Percentiles rank a stretch among this genome's conserved stretches.
phyloP scores from a whole-genome alignment of 176 grass and related monocot species.

The Dendrocalamus sinicus region DNA sequence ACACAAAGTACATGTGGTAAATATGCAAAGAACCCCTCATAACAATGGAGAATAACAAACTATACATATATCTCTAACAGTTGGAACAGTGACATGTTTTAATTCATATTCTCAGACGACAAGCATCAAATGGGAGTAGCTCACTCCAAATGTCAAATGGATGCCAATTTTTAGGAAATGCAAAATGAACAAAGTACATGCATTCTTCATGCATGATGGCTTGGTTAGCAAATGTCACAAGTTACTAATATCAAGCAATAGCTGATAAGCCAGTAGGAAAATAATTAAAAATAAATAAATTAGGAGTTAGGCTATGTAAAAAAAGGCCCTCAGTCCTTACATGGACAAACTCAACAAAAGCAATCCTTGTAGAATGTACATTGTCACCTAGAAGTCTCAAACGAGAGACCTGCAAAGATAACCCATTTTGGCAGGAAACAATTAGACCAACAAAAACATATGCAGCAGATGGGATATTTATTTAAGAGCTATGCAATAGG shows the following conservation, averaged over 20 bases:
- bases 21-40: too few species aligned
- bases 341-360: conserved; percentile 92
- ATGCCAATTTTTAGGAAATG: background rate
- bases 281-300: background rate
- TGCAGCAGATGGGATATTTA: conserved; percentile 2
- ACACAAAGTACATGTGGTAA: too few species aligned
- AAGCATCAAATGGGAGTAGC: background rate
- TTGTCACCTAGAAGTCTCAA: conserved; percentile 93
- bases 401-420: conserved; percentile 71
- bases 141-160: conserved; percentile 6
- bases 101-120: background rate
- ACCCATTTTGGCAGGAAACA: conserved; percentile 10
- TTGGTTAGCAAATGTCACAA: conserved; percentile 16
- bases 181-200: conserved; percentile 12
- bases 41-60: too few species aligned
- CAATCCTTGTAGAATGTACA: conserved; percentile 86
- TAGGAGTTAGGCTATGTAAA: conserved; percentile 15
- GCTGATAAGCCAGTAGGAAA: background rate
- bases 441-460: conserved; percentile 14
- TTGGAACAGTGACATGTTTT: background rate
- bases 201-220: background rate
- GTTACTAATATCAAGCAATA: conserved; percentile 21
- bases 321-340: conserved; percentile 53
- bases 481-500: background rate
- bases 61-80: too few species aligned